Evolutionary conservation across 164 flowering plant genomes (phyloP).

Genomic region (Sedum album): DNA sequence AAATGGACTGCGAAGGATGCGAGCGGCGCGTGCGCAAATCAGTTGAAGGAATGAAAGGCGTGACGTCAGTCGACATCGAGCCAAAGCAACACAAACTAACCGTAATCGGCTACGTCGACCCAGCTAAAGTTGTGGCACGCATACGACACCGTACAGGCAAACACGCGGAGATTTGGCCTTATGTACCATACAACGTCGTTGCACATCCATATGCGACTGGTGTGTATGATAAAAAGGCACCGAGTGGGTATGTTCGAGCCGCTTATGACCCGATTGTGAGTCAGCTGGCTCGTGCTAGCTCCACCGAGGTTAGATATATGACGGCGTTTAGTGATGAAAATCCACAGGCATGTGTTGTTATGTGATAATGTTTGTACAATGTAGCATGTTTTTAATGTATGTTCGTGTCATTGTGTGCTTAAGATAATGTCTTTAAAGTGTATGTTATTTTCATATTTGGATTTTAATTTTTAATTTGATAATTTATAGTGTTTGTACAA

Average conservation of each 20-base stretch:
- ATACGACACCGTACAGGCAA: conserved; percentile 68
- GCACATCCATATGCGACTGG: conserved; percentile 83
- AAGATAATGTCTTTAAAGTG: background rate
- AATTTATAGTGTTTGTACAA: no score
- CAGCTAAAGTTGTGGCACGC: conserved; percentile 58
- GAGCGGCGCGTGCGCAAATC: conserved; percentile 61
- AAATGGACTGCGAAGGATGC: conserved; percentile 93
- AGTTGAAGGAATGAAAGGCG: conserved; percentile 22
- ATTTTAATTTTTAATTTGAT: no score
- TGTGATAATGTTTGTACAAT: no score
- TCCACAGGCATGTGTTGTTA: conserved; percentile 59
- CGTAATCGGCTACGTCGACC: conserved; percentile 78
- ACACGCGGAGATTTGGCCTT: conserved; percentile 91
- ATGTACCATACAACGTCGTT: conserved; percentile 77
- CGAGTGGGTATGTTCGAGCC: conserved; percentile 75
- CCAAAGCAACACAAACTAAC: conserved; percentile 70
- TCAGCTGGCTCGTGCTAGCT: conserved; percentile 64
- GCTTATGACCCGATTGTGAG: conserved; percentile 29
- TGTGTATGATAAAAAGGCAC: conserved; percentile 86
- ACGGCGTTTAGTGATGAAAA: no score
- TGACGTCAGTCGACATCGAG: no score
- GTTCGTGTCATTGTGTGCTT: background rate
- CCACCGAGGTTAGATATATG: conserved; percentile 71
- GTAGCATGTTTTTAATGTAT: conserved; percentile 1
- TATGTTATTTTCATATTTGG: background rate